Evolutionary conservation across 352 stramenopile species (phyloP), one percentile per base, ranked within the genome.

Genomic region (Globisporangium parvum): DNA sequence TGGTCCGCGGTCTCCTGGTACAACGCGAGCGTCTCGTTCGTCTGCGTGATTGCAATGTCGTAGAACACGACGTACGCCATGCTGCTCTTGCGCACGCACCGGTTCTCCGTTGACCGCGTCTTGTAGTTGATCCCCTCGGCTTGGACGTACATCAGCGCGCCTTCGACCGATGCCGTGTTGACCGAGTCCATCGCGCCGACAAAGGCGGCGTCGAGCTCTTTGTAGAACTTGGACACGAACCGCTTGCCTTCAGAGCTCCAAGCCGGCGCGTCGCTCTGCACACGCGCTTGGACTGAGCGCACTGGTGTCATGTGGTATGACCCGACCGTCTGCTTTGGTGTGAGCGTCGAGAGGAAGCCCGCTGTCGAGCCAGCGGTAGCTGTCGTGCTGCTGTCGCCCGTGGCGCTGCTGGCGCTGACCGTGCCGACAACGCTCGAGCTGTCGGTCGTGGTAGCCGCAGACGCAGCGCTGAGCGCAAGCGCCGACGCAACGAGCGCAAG

Each of bases 101-200:
- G 73, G 39, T 70, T 65, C 45, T 80, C 69, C 2, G 63, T 65
- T n/a, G 64, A 70, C 47, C 81, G 78, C 45, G 78, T 80, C 44
- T 74, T 65, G 65, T 87, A 80, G 70, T 95, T 91, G 68, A 95
- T 92, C 41, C 79, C 69, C 57, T 95, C 85, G 6, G 83, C 80
- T 62, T 93, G 83, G 33, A 95, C 77, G 67, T 92, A 95, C 81
- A 93, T 93, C 40, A 95, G 78, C 37, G 82, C 73, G 17, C 85
- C 85, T 53, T 93, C 83, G 11, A 95, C 77, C 0, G 68, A 84
- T 8, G 83, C 85, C 23, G 77, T 82, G 63, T 93, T 95, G 24
- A 90, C 82, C n/a, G 73, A 85, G 63, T 96, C 85, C 59, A 93
- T 75, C 9, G 74, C 74, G 9, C 68, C 80, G 15, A 71, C 55